Base-by-base conservation (phyloP, 129 eudicot species). In the Flaveria ramosissima region DNA sequence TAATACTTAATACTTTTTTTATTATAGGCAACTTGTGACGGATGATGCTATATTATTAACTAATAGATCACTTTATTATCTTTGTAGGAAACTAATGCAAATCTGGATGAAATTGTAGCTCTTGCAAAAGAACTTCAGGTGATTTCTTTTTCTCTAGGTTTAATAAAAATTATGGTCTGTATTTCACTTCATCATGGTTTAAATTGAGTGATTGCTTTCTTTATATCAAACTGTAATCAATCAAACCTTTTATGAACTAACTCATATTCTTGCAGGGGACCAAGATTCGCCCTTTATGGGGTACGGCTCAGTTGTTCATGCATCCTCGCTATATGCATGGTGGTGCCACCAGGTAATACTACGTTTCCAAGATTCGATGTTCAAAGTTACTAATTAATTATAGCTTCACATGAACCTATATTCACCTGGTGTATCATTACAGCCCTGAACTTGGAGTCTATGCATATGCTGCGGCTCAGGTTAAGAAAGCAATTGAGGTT, bases 241-340 rank as follows among this genome's bases (percentile, higher is more conserved):
- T 20, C 5, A 39, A 36, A 36, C 17, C 21, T 73, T 51, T 16
- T 52, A 36, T 74, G 30, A 70, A 74, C 10, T 41, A 46, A 72
- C 42, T 71, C 27, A 12, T 68, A 42, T 42, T 36, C 15, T 68
- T 9, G 63, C 81, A 95, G 99, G 99, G 96, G 7, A 64, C 75
- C 68, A 88, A 91, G 78, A 89, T 95, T 64, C 97, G 82, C 63
- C 97, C 94, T 83, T 75, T 95, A 81, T 95, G 99, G 99, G 99
- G 99, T 68, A 95, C 99, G 68, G 90, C 99, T 53, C 99, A 94
- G 83, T 80, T 94, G 86, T 94, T 94, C 77, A 1, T 83, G 82
- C 99, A 94, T 78, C 97, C 99, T 55, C 96, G 97, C 20, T 94
- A 83, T 84, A 94, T 91, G 99, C 99, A 94, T 75, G 99, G 99